A percentile compares a stretch with the other conserved stretches of the same genome.
Evolutionary conservation across 257 asterid genomes (phyloP).

Genomic region (Forsythia suspensa): DNA sequence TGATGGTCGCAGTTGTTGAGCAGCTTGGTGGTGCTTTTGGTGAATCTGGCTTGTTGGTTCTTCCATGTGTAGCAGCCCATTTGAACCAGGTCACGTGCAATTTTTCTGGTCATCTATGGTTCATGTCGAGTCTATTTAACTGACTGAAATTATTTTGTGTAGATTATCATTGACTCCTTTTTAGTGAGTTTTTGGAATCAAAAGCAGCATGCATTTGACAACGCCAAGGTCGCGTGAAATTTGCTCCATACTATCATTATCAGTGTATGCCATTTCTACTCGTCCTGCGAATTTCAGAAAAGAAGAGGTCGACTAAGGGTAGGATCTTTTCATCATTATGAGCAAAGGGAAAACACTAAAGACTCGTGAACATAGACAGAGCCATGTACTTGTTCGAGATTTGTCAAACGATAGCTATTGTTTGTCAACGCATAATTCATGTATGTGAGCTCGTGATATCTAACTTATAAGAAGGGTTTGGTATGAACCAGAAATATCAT

Average conservation of each 20-base stretch:
- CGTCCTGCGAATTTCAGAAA: neutral
- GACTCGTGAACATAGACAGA: neutral
- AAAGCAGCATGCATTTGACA: constrained; percentile 29
- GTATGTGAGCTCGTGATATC: neutral
- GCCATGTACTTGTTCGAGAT: neutral
- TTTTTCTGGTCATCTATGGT: constrained; percentile 3
- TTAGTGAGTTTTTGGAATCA: constrained; percentile 66
- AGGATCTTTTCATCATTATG: neutral
- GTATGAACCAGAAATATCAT: no score
- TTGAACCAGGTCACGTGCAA: constrained; percentile 66
- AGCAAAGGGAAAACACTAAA: neutral
- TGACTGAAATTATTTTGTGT: constrained; percentile 19
- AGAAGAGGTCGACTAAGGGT: neutral
- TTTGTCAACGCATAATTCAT: neutral
- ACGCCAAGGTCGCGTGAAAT: constrained; percentile 44
- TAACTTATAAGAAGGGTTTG: no score
- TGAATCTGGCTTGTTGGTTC: constrained; percentile 85
- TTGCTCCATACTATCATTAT: neutral
- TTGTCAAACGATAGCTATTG: neutral
- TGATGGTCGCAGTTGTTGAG: constrained; percentile 96
- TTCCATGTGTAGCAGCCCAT: constrained; percentile 97
- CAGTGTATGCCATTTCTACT: neutral
- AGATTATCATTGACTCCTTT: constrained; percentile 88
- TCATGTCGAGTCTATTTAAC: neutral
- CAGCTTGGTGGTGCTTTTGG: constrained; percentile 94